Percentiles rank a stretch among this genome's conserved stretches.
These are phyloP conservation scores for Didymella exigua DNA, from an alignment of 2,329 filamentous ascomycete species.

Conservation along the genomic window DNA sequence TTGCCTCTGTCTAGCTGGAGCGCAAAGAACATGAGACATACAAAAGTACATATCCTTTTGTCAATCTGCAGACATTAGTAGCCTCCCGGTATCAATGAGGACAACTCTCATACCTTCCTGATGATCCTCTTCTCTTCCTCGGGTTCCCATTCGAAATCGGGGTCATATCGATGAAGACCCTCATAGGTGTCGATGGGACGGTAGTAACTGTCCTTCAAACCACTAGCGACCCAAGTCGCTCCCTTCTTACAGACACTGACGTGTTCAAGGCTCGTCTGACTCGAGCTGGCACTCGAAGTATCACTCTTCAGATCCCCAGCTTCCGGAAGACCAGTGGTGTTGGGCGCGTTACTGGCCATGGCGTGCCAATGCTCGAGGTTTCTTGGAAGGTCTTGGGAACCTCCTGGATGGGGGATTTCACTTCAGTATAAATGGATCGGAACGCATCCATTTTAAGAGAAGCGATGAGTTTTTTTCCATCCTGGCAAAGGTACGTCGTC, in stretches of 20 bases:
- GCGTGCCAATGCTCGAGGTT: slow-evolving; percentile 1
- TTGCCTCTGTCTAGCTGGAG: slow-evolving; percentile 59
- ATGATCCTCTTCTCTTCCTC: slow-evolving; percentile 63
- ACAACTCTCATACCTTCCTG: slow-evolving; percentile 52
- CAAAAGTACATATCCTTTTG: slow-evolving; percentile 57
- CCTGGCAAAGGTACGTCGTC: neutral
- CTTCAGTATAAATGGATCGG: slow-evolving; percentile 11
- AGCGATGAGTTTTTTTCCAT: slow-evolving; percentile 4
- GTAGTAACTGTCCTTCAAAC: slow-evolving; percentile 49
- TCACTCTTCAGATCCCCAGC: slow-evolving; percentile 29
- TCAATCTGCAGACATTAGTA: slow-evolving; percentile 51
- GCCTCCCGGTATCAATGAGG: neutral
- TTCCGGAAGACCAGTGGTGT: slow-evolving; percentile 11
- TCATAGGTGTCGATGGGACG: slow-evolving; percentile 64
- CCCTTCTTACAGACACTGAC: slow-evolving; percentile 19
- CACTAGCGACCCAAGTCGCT: slow-evolving; percentile 45
- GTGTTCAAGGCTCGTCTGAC: slow-evolving; percentile 21
- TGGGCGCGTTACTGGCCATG: slow-evolving; percentile 10
- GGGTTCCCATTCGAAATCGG: slow-evolving; percentile 60
- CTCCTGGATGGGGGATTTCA: slow-evolving; percentile 7
- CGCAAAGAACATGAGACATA: slow-evolving; percentile 55
- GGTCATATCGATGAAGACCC: slow-evolving; percentile 64
- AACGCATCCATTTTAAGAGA: slow-evolving; percentile 1
- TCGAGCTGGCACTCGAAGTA: slow-evolving; percentile 28
- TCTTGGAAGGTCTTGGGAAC: slow-evolving; percentile 14